phyloP scores from a whole-genome alignment of 495 filamentous ascomycete genomes.

The Penicillium salamii region DNA sequence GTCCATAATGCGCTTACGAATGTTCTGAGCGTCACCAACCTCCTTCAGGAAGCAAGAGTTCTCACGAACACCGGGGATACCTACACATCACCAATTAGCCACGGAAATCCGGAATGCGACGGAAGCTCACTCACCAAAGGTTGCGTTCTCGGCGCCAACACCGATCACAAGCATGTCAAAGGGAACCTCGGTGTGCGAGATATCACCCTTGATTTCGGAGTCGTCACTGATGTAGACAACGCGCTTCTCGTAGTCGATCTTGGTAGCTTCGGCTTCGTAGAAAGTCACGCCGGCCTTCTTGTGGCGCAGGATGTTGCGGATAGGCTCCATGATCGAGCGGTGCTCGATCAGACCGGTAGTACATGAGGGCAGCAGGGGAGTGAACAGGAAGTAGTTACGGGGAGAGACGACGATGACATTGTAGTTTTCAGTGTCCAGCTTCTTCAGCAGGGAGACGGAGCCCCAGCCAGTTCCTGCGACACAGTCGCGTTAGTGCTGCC shows the following conservation, averaged over 20 bases:
- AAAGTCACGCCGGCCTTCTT: constrained; percentile 90
- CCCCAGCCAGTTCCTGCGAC: constrained; percentile 88
- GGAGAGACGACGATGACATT: constrained; percentile 94
- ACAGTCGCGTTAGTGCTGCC: constrained; percentile 19
- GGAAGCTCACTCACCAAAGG: constrained; percentile 67
- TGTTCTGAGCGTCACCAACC: constrained; percentile 89
- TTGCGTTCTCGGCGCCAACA: constrained; percentile 97
- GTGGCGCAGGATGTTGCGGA: constrained; percentile 89
- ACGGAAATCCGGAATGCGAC: background rate
- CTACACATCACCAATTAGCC: constrained; percentile 31
- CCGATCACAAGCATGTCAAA: constrained; percentile 98
- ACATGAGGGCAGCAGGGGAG: constrained; percentile 92
- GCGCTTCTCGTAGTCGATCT: constrained; percentile 91
- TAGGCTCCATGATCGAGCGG: constrained; percentile 98
- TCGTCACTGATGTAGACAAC: constrained; percentile 85
- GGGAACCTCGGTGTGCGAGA: constrained; percentile 79
- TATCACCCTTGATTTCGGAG: constrained; percentile 87
- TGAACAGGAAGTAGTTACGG: constrained; percentile 99
- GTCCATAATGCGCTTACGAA: constrained; percentile 99
- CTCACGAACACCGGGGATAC: constrained; percentile 91
- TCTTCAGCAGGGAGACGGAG: constrained; percentile 93
- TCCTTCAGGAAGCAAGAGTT: constrained; percentile 98
- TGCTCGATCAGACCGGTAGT: constrained; percentile 97
- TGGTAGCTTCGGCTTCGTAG: constrained; percentile 97
- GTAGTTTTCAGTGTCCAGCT: constrained; percentile 96